A percentile compares a stretch with the other conserved stretches of the same genome.
Evolutionary conservation across 192 early-diverging fungal genomes (phyloP).

Genomic region (Gonapodya prolifera): DNA sequence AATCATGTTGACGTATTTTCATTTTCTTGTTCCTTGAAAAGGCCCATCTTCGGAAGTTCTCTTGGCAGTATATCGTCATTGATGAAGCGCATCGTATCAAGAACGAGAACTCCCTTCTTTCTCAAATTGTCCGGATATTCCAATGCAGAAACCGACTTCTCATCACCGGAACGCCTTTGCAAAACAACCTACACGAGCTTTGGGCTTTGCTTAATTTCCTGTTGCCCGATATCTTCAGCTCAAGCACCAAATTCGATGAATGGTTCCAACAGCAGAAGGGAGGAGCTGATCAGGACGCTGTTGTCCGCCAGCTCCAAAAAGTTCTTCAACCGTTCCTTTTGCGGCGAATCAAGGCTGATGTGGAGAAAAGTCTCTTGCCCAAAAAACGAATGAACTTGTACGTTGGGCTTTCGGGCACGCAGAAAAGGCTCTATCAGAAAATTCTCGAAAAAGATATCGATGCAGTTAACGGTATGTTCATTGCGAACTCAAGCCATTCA

Average conservation of each 20-base stretch:
- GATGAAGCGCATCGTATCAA: conserved; percentile 76
- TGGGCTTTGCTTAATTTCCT: conserved; percentile 98
- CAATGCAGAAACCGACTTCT: conserved; percentile 68
- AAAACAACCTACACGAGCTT: conserved; percentile 95
- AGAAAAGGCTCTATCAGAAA: conserved; percentile 89
- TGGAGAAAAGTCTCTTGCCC: conserved; percentile 88
- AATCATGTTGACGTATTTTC: no score
- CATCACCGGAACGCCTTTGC: conserved; percentile 2
- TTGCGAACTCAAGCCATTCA: conserved; percentile 3
- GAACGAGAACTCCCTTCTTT: conserved; percentile 90
- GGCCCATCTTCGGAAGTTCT: conserved; percentile 58
- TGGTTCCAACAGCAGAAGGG: conserved; percentile 81
- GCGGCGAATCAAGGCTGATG: conserved; percentile 59
- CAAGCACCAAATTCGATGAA: conserved; percentile 82
- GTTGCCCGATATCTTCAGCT: conserved; percentile 92
- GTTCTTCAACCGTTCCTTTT: conserved; percentile 50
- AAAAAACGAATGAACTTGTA: conserved; percentile 92
- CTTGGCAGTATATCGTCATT: conserved; percentile 66
- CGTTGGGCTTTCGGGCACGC: conserved; percentile 86
- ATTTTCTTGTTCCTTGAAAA: no score
- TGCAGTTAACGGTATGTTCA: conserved; percentile 70
- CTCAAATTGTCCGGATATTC: conserved; percentile 87
- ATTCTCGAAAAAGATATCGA: conserved; percentile 95
- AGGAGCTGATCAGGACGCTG: conserved; percentile 60
- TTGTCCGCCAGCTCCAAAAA: conserved; percentile 65